These are phyloP conservation scores for Teunomyces aglyptinius DNA, from an alignment of 805 yeast genomes.

Conservation along the genomic window DNA sequence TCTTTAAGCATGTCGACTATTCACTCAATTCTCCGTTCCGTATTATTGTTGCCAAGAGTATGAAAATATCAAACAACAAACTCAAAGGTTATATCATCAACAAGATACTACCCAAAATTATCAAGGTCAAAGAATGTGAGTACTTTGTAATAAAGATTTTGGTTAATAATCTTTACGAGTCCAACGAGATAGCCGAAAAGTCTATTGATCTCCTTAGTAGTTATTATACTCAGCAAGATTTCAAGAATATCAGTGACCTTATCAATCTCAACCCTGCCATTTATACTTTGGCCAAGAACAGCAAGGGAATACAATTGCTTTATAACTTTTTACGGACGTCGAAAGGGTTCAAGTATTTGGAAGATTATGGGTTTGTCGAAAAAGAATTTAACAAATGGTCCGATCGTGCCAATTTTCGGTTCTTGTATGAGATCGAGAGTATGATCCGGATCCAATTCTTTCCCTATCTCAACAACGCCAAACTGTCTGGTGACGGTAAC, in stretches of 20 bases:
- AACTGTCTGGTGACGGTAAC: not conserved
- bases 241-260: slow-evolving; percentile 48
- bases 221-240: slow-evolving; percentile 19
- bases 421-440: slow-evolving; percentile 42
- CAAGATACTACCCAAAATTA: slow-evolving; percentile 43
- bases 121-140: slow-evolving; percentile 34
- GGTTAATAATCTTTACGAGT: slow-evolving; percentile 70
- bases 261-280: slow-evolving; percentile 57
- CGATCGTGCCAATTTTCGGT: slow-evolving; percentile 36
- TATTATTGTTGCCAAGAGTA: slow-evolving; percentile 60
- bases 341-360: slow-evolving; percentile 64
- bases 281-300: slow-evolving; percentile 24
- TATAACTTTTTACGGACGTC: slow-evolving; percentile 63
- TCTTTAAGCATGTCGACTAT: slow-evolving; percentile 64
- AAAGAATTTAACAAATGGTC: slow-evolving; percentile 70
- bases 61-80: slow-evolving; percentile 51
- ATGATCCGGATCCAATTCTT: slow-evolving; percentile 19
- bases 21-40: slow-evolving; percentile 63
- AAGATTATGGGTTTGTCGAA: slow-evolving; percentile 57
- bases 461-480: slow-evolving; percentile 2
- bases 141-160: slow-evolving; percentile 54
- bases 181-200: slow-evolving; percentile 21
- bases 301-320: slow-evolving; percentile 46
- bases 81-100: slow-evolving; percentile 59
- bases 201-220: slow-evolving; percentile 22